Evolutionary conservation across 2,329 filamentous ascomycete species (phyloP).

Genomic region (Scytalidium sp.): DNA sequence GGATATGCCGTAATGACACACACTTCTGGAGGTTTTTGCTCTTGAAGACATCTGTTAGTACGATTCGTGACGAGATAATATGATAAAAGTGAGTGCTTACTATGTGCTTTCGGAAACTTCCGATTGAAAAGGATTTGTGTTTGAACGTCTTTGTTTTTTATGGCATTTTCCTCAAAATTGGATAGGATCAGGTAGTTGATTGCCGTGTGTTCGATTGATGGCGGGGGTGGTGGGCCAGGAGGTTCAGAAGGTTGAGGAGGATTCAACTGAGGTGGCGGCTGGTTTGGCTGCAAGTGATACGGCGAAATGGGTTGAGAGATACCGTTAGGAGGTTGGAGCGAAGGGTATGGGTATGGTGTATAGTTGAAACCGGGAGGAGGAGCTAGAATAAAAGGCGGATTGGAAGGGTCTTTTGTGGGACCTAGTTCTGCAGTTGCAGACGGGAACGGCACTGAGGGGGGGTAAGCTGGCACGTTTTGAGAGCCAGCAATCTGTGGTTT

Average conservation of each 20-base stretch:
- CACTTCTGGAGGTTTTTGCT: slow-evolving; percentile 33
- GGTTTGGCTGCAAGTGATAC: slow-evolving; percentile 12
- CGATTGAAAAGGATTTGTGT: slow-evolving; percentile 54
- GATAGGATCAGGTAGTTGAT: slow-evolving; percentile 58
- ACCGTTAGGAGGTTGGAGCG: slow-evolving; percentile 8
- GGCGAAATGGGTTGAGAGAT: slow-evolving; percentile 3
- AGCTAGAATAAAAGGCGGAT: slow-evolving; percentile 17
- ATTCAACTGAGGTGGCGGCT: slow-evolving; percentile 18
- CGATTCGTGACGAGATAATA: background rate
- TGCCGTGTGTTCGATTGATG: slow-evolving; percentile 45
- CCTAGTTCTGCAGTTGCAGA: slow-evolving; percentile 8
- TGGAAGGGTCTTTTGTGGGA: background rate
- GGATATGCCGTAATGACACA: slow-evolving; percentile 83
- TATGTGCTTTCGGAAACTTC: slow-evolving; percentile 42
- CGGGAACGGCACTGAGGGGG: slow-evolving; percentile 3
- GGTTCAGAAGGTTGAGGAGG: slow-evolving; percentile 6
- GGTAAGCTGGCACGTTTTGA: background rate
- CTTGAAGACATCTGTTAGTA: background rate
- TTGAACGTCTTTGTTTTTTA: slow-evolving; percentile 50
- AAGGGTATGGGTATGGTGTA: slow-evolving; percentile 12
- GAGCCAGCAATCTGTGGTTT: background rate
- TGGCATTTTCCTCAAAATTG: slow-evolving; percentile 47
- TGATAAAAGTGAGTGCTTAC: slow-evolving; percentile 31
- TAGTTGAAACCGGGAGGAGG: slow-evolving; percentile 16
- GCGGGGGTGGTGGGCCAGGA: slow-evolving; percentile 15